Evolutionary conservation across 2,329 filamentous ascomycete species (phyloP).

Genomic region (Botrytis elliptica): DNA sequence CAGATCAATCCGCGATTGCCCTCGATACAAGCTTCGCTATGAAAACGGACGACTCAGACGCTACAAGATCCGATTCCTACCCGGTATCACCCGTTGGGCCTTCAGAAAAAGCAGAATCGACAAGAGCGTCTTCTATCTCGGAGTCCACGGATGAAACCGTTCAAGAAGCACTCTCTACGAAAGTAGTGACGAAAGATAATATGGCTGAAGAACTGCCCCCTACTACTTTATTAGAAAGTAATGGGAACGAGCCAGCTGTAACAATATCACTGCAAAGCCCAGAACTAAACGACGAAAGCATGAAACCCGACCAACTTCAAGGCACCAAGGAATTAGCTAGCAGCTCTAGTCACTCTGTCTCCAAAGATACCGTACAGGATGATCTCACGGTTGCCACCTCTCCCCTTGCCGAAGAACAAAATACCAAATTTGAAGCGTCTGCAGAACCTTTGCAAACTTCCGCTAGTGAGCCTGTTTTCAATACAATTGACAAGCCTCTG

Average conservation of each 20-base stretch:
- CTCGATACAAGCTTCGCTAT: conserved; percentile 48
- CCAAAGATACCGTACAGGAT: background rate
- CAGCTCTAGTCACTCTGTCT: background rate
- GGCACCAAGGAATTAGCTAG: background rate
- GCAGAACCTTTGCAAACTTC: conserved; percentile 17
- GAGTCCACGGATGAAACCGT: conserved; percentile 62
- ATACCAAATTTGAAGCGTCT: background rate
- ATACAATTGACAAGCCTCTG: background rate
- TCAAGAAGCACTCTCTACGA: conserved; percentile 36
- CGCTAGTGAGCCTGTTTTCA: conserved; percentile 7
- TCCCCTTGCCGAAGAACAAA: background rate
- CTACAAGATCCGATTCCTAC: conserved; percentile 54
- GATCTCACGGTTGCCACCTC: background rate
- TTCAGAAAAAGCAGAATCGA: conserved; percentile 59
- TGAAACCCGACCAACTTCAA: background rate
- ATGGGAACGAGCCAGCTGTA: background rate
- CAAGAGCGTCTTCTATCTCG: conserved; percentile 62
- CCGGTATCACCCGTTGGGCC: conserved; percentile 55
- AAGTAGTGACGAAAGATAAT: conserved; percentile 18
- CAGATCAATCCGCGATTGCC: conserved; percentile 54
- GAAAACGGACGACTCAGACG: conserved; percentile 38
- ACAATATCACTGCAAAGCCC: background rate
- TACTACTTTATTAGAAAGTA: background rate
- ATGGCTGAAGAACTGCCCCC: background rate
- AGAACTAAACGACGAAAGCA: background rate